These are phyloP conservation scores for Naumovozyma castellii DNA, from an alignment of 805 yeast species.

Conservation along the genomic window DNA sequence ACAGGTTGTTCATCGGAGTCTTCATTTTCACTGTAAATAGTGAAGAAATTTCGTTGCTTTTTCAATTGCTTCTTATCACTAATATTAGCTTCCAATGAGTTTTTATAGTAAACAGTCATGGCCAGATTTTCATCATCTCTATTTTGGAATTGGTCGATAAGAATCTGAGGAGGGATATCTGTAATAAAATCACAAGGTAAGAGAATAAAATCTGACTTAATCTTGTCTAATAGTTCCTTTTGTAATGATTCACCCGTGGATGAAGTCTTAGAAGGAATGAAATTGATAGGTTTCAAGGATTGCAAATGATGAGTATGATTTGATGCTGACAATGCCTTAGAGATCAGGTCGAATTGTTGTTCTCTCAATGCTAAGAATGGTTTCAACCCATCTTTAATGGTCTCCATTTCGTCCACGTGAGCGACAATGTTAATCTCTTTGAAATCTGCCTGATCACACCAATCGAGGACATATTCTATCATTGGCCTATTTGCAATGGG, in stretches of 20 bases:
- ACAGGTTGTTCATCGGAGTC: slow-evolving; percentile 29
- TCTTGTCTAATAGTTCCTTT: slow-evolving; percentile 35
- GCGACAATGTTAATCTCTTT: slow-evolving; percentile 56
- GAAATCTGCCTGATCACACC: slow-evolving; percentile 88
- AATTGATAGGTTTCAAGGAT: slow-evolving; percentile 32
- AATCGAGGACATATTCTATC: slow-evolving; percentile 76
- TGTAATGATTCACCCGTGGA: slow-evolving; percentile 57
- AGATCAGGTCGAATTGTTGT: slow-evolving; percentile 21
- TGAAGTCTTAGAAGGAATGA: slow-evolving; percentile 38
- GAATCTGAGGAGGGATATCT: slow-evolving; percentile 80
- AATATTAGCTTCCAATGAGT: slow-evolving; percentile 67
- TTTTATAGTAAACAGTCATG: slow-evolving; percentile 65
- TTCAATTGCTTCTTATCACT: slow-evolving; percentile 45
- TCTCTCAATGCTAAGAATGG: slow-evolving; percentile 37
- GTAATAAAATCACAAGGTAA: slow-evolving; percentile 93
- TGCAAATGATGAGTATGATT: slow-evolving; percentile 24
- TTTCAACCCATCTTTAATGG: slow-evolving; percentile 41
- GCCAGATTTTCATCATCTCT: slow-evolving; percentile 61
- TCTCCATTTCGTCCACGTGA: slow-evolving; percentile 38
- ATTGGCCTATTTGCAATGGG: slow-evolving; percentile 88
- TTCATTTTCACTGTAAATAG: slow-evolving; percentile 49
- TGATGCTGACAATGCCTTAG: slow-evolving; percentile 15
- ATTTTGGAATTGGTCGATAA: slow-evolving; percentile 75
- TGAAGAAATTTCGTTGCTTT: slow-evolving; percentile 45
- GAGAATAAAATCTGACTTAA: slow-evolving; percentile 54